Evolutionary conservation across 768 basidiomycete species (phyloP), one percentile per base, ranked within the genome.

Genomic region (Leucocoprinus sp.): DNA sequence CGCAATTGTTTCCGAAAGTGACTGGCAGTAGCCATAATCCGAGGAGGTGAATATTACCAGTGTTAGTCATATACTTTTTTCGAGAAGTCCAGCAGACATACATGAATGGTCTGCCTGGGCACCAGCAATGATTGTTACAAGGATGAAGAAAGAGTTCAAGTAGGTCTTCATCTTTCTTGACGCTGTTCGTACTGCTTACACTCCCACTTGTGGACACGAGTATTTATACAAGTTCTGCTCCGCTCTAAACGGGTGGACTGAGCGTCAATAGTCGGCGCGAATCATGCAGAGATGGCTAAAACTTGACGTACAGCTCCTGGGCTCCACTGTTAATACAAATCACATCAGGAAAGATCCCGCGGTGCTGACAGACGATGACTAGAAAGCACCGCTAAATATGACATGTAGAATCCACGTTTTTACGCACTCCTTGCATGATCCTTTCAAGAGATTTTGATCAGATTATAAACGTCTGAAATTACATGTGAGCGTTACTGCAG

Each of bases 1-100:
- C 54, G 38, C 69, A 68, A 29, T 62, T 57, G 52, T 70, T 69
- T 28, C 45, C 53, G 48, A 69, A 56, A 18, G 59, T 60, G 52
- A 70, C 64, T 65, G 28, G 26, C 12, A 19, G 9, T n/a, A 26
- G 37, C 27, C 4, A 48, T 26, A 31, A 33, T 12, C 1, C 5
- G 19, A 18, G 23, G 8, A 24, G 5, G 9, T 7, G 8, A 39
- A n/a, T 19, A 6, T 39, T 39, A 39, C 4, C 37, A n/a, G n/a
- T n/a, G n/a, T 14, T 11, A 2, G 7, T 22, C 37, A 26, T 34
- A 4, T 4, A n/a, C 21, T 39, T 27, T 24, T 14, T 14, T 1
- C 8, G 22, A 23, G 22, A 4, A 21, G 19, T 1, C 4, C 4
- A 7, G 11, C 9, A 6, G 22, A 7, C 53, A 43, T 37, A 56